Evolutionary conservation across 352 stramenopile genomes (phyloP), one percentile per base, ranked within the genome.

Genomic region (Phytopythium oedochilum): DNA sequence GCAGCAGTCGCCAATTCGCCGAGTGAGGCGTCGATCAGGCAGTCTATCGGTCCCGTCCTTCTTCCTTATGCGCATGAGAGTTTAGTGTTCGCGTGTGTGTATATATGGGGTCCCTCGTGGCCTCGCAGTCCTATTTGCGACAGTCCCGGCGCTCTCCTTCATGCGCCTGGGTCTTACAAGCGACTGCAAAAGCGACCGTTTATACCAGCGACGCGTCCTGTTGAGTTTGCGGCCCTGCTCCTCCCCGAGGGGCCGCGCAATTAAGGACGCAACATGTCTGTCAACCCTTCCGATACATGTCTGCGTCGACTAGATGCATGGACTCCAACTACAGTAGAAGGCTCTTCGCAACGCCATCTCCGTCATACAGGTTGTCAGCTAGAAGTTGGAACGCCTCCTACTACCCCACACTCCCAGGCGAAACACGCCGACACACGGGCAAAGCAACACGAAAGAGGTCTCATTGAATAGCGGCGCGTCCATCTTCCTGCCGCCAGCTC

Each of bases 91-190:
- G 32, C 18, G 10, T 18, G 10, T 45, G 2, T 52, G 28, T 18
- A n/a, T 43, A 20, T 53, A 23, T 43, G 31, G n/a, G 17, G 17
- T 29, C 22, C 20, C 25, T 45, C 5, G 20, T 10, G 10, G 31
- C 48, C 31, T 47, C 66, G 80, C 80, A 91, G 75, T 86, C 71
- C 75, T 88, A 85, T 83, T 91, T 91, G 80, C 80, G 80, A 91
- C 80, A 85, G 80, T 89, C 75, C 78, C 61, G 80, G 66, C 60
- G 55, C 70, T 61, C 46, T 71, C 15, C 22, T 60, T 64, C 64
- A 66, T 91, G 75, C 80, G 66, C 64, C 64, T 78, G 79, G 73
- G 76, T 89, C 80, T 91, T 91, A 91, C 80, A 89, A 85, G 72
- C 53, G 74, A 86, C 78, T 89, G 80, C 80, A 75, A 91, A 70